These are phyloP conservation scores for Ascoidea tarda DNA, from an alignment of 805 yeast species.

Conservation along the genomic window DNA sequence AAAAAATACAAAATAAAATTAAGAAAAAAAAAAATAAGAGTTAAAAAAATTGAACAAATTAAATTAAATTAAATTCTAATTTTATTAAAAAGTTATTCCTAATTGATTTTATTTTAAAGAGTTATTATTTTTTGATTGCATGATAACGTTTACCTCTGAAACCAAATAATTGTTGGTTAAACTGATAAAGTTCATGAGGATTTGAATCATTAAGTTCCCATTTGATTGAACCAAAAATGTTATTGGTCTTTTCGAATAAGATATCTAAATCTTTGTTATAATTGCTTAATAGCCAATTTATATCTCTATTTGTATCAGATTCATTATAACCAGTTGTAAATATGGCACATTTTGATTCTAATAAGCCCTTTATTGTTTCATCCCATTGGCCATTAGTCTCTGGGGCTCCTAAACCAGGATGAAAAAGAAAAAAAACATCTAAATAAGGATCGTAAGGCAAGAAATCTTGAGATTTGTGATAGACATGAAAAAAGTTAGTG, in stretches of 20 bases:
- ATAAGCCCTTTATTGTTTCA: constrained; percentile 68
- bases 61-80: no score
- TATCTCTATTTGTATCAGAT: constrained; percentile 55
- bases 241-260: constrained; percentile 58
- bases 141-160: constrained; percentile 96
- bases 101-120: no score
- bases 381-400: constrained; percentile 70
- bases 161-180: constrained; percentile 81
- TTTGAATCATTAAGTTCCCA: constrained; percentile 88
- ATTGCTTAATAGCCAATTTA: constrained; percentile 50
- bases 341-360: constrained; percentile 88
- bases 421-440: constrained; percentile 87
- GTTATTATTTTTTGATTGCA: constrained; percentile 32
- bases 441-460: constrained; percentile 97
- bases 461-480: constrained; percentile 86
- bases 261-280: constrained; percentile 71
- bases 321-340: constrained; percentile 85
- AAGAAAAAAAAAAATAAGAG: no score
- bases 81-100: neutral
- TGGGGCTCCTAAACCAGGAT: constrained; percentile 83
- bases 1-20: no score
- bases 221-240: constrained; percentile 73
- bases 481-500: constrained; percentile 82
- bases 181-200: constrained; percentile 89
- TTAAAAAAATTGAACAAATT: no score